Base-by-base conservation (phyloP, 768 basidiomycete species). In the Pleurotus tuber-regium region DNA sequence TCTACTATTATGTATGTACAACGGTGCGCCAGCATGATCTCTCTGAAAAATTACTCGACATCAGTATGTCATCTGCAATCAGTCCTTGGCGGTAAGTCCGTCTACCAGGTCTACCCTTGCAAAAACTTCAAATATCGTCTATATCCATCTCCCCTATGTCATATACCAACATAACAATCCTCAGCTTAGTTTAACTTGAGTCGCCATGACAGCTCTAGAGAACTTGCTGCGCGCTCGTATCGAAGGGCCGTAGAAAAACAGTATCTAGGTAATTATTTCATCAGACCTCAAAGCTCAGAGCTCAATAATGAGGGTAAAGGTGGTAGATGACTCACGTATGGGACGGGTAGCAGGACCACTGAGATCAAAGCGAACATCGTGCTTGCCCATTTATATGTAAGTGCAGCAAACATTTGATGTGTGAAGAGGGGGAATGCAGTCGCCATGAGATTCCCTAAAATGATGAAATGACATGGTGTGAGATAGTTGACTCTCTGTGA, bases 341-440 rank as follows among this genome's bases (percentile, higher is more conserved):
- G 83, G 48, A 88, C 82, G 0, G 80, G 76, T n/a, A 82, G 70
- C 68, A 87, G 73, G 2, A 77, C 38, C 16, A 69, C 61, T 4
- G 79, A 80, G 26, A 87, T 64, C 24, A 72, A 71, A 0, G 73
- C 80, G 57, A 83, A 80, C 1, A 84, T 66, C 9, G 78, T 82
- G 54, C 76, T 79, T 1, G 82, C 81, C 79, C 85, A 86, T 54
- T 73, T 75, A 52, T 80, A 82, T 12, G 72, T 76, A 26, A 89
- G 70, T 1, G 62, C 67, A 2, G 64, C 61, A 62, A 80, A 85
- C 82, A 87, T 83, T 43, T 72, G 76, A 14, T 71, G 63, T 6
- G 81, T 80, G 65, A 87, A 87, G 7, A 88, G 71, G 0, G 86
- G 80, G 64, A 88, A 87, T 9, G 69, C 72, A 10, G 71, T 72